These are phyloP conservation scores for Solanum tacnaense DNA, from an alignment of 257 asterid species.

Conservation along the genomic window DNA sequence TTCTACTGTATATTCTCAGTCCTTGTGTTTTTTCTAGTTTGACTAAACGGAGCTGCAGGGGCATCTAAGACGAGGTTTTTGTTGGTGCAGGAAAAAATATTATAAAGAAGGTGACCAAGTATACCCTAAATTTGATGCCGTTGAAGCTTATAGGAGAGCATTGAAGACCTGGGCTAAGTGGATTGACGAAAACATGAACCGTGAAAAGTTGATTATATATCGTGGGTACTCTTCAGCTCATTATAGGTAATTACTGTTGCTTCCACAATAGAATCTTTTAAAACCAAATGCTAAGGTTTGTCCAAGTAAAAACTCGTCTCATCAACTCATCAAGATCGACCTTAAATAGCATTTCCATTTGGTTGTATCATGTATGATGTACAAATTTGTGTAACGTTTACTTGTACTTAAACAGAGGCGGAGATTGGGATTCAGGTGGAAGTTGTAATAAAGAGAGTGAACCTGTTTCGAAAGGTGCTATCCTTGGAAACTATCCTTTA, in stretches of 20 bases:
- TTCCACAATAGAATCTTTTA: not conserved
- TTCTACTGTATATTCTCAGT: not conserved
- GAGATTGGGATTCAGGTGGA: conserved; percentile 99
- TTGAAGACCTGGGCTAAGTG: conserved; percentile 85
- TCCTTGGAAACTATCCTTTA: conserved; percentile 62
- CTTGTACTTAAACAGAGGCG: conserved; percentile 52
- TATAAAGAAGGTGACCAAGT: conserved; percentile 62
- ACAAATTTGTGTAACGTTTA: not conserved
- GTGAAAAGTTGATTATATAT: conserved; percentile 52
- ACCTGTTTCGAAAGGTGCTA: conserved; percentile 57
- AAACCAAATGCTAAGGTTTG: not conserved
- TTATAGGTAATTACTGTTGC: conserved; percentile 44
- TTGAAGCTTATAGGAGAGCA: conserved; percentile 88
- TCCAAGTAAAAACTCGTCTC: not conserved
- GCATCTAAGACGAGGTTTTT: conserved; percentile 2
- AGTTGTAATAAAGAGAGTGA: conserved; percentile 69
- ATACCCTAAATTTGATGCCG: conserved; percentile 69
- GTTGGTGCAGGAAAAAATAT: conserved; percentile 71
- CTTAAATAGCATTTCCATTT: not conserved
- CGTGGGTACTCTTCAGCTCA: conserved; percentile 99
- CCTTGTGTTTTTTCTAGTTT: not conserved
- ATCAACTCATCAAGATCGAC: not conserved
- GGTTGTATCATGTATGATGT: not conserved
- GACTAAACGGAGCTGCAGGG: not conserved
- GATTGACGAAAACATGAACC: conserved; percentile 39